These are phyloP conservation scores for Tricholoma furcatifolium DNA, from an alignment of 768 basidiomycete genomes.

Conservation along the genomic window DNA sequence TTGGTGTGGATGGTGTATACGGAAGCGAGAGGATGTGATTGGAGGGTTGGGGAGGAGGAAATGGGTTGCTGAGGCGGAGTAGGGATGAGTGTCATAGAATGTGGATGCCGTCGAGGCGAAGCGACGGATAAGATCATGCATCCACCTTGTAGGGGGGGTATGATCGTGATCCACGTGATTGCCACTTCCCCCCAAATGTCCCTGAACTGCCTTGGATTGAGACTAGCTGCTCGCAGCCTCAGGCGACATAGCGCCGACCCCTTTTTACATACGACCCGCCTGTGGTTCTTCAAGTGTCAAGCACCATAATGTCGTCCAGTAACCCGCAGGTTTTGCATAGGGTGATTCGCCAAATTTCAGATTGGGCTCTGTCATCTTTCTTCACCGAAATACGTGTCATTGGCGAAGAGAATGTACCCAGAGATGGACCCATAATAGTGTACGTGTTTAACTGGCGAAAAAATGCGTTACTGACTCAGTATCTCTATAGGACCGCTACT, in stretches of 20 bases:
- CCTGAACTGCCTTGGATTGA: background rate
- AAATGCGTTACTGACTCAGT: background rate
- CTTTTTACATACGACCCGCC: too few relatives aligned
- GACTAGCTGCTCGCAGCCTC: background rate
- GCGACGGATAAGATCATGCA: too few relatives aligned
- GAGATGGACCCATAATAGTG: conserved; percentile 90
- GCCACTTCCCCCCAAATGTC: background rate
- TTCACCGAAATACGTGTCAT: conserved; percentile 87
- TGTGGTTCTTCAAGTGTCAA: too few relatives aligned
- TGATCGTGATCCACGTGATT: too few relatives aligned
- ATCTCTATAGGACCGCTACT: conserved; percentile 60
- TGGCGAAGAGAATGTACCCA: conserved; percentile 86
- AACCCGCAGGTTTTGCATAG: conserved; percentile 58
- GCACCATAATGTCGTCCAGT: conserved; percentile 22
- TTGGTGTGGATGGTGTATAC: too few relatives aligned
- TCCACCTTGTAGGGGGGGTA: too few relatives aligned
- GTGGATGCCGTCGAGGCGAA: too few relatives aligned
- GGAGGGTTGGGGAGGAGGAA: too few relatives aligned
- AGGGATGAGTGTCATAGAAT: too few relatives aligned
- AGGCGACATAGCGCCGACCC: too few relatives aligned
- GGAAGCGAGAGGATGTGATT: too few relatives aligned
- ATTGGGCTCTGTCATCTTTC: conserved; percentile 79
- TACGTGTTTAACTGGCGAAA: conserved; percentile 40
- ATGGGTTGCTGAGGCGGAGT: too few relatives aligned
- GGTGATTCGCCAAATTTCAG: conserved; percentile 67